Percentiles rank a stretch among this genome's conserved stretches.
Conservation (phyloP, 2,329 filamentous ascomycete species). For the Fusarium nodosum region DNA sequence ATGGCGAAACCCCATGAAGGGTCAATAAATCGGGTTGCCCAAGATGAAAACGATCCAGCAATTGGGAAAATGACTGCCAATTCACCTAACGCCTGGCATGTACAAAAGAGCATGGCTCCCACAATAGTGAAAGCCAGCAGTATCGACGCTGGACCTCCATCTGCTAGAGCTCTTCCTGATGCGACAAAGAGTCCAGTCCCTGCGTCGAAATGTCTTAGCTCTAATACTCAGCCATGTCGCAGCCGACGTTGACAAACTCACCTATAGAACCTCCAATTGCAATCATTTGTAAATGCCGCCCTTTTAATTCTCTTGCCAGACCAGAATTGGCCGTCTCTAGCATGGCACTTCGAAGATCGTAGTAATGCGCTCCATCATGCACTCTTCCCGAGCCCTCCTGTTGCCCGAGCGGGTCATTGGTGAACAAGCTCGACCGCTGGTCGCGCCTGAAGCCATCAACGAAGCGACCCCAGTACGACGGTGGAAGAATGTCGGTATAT, state of each 20-base stretch:
- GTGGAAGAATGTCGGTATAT: constrained; percentile 57
- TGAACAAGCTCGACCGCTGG: constrained; percentile 63
- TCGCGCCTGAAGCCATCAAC: constrained; percentile 75
- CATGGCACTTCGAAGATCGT: constrained; percentile 70
- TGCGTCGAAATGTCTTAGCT: constrained; percentile 51
- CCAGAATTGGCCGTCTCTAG: constrained; percentile 82
- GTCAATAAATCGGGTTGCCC: constrained; percentile 91
- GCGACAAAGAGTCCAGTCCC: constrained; percentile 90
- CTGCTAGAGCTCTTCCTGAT: constrained; percentile 77
- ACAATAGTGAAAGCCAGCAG: constrained; percentile 84
- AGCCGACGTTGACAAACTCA: constrained; percentile 51
- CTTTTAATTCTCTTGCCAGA: constrained; percentile 82
- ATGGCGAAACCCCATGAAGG: constrained; percentile 96
- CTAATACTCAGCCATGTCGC: constrained; percentile 5
- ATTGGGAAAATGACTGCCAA: constrained; percentile 92
- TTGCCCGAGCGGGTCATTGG: constrained; percentile 58
- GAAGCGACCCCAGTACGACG: constrained; percentile 59
- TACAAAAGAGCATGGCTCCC: constrained; percentile 90
- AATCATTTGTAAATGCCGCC: constrained; percentile 95
- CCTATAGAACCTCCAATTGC: constrained; percentile 94
- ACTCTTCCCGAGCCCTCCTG: constrained; percentile 50
- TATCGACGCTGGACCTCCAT: constrained; percentile 82
- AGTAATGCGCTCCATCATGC: constrained; percentile 63
- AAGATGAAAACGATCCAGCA: constrained; percentile 91
- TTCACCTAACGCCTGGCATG: constrained; percentile 91